Conservation (phyloP, 257 asterid genomes). For the Penstemon eatonii region DNA sequence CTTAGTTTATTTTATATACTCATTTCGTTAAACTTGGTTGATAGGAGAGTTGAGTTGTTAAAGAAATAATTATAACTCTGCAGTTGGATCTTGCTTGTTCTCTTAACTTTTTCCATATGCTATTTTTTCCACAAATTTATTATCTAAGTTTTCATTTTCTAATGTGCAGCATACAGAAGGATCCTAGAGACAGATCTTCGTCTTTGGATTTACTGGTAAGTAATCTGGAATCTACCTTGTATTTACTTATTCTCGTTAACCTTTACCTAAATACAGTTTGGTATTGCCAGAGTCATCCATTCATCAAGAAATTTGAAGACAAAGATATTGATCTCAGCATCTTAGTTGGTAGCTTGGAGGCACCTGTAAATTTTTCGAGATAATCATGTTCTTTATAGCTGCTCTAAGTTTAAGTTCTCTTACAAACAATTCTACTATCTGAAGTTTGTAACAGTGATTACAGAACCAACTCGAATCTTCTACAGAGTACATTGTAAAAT, state of each 20-base stretch:
- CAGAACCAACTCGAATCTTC: slow-evolving; percentile 3
- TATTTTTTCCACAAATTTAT: slow-evolving; percentile 4
- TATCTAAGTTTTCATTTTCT: slow-evolving; percentile 18
- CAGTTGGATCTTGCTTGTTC: background rate
- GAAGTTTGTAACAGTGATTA: slow-evolving; percentile 16
- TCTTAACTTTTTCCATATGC: background rate
- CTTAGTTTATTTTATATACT: background rate
- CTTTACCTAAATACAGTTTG: slow-evolving; percentile 17
- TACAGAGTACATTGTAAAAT: slow-evolving; percentile 12
- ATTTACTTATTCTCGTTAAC: background rate
- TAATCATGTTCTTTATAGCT: slow-evolving; percentile 30
- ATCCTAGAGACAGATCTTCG: slow-evolving; percentile 79
- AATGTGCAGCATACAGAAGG: slow-evolving; percentile 86
- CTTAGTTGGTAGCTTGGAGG: slow-evolving; percentile 79
- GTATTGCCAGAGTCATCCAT: slow-evolving; percentile 73
- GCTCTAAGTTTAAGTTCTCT: slow-evolving; percentile 18
- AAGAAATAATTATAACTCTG: background rate
- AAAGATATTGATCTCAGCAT: slow-evolving; percentile 86
- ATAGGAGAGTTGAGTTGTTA: background rate
- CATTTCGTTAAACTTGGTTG: background rate
- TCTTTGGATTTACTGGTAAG: slow-evolving; percentile 89
- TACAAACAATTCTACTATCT: slow-evolving; percentile 20
- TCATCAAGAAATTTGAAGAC: slow-evolving; percentile 92
- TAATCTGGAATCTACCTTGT: slow-evolving; percentile 7
- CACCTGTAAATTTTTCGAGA: slow-evolving; percentile 74